Base-by-base conservation (phyloP, 495 filamentous ascomycete genomes). In the Annulohypoxylon bovei region DNA sequence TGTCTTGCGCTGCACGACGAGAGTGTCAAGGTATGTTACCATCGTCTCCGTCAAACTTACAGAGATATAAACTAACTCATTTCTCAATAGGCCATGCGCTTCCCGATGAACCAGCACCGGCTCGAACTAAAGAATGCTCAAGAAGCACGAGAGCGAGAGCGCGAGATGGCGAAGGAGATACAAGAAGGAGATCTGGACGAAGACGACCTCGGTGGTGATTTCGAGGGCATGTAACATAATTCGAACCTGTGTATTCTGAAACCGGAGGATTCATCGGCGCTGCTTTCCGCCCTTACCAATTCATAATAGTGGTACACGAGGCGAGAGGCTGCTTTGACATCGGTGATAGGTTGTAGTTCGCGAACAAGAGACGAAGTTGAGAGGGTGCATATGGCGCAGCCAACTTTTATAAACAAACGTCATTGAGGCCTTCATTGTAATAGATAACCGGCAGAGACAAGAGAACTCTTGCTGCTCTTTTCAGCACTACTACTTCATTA, bases 101-200 rank as follows among this genome's bases (percentile, higher is more conserved):
- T 97, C 83, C 95, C 95, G 7, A 97, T 98, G 95, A 98, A 99
- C 82, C 94, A 97, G 82, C 95, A 98, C 82, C 87, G 95, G n/a
- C 85, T 97, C 28, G 95, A 98, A 81, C 84, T 98, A 54, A 97
- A 97, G 89, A 98, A 95, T 75, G 95, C 96, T 2, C 94, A 97
- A 79, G 95, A 98, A 81, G 95, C 95, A 18, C 89, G 95, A 42
- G 95, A 99, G 81, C 87, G 95, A 40, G 95, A 99, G 83, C 85
- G 96, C 27, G 95, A 99, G 79, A 85, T 99, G 81, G 95, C 95
- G 50, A 99, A 98, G 87, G 95, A 99, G 86, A 99, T 99, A 74
- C 92, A 97, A 80, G 95, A 98, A 68, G 95, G 96, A 14, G 95
- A 98, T 74, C 88, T 97, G 81, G 95, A 98, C 72, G 95, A 97